Conservation (phyloP, 805 yeast genomes). For the Kuraishia ogatae region DNA sequence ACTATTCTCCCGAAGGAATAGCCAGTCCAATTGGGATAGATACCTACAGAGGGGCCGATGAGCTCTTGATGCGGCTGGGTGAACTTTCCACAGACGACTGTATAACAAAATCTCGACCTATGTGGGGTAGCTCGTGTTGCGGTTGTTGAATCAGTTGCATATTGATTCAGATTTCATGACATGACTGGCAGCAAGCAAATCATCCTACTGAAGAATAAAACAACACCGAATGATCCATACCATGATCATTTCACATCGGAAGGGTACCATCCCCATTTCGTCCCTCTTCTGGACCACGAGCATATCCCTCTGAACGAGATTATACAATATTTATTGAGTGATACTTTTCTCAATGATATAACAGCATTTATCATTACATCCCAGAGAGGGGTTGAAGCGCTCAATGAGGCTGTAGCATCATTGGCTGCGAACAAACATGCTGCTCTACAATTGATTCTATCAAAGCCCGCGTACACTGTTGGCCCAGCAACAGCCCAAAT, state of each 20-base stretch:
- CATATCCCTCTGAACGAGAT: conserved; percentile 41
- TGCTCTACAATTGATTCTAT: conserved; percentile 21
- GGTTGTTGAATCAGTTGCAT: too few relatives aligned
- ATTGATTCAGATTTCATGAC: not conserved
- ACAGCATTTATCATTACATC: conserved; percentile 71
- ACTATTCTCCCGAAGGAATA: too few relatives aligned
- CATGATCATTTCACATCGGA: conserved; percentile 28
- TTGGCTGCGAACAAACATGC: conserved; percentile 8
- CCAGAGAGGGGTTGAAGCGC: conserved; percentile 84
- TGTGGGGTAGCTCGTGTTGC: too few relatives aligned
- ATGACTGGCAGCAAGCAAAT: conserved; percentile 16
- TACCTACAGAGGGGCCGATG: not conserved
- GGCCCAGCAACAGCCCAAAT: conserved; percentile 81
- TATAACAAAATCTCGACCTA: too few relatives aligned
- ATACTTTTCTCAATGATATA: conserved; percentile 28
- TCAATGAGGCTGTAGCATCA: conserved; percentile 27
- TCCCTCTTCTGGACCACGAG: conserved; percentile 68
- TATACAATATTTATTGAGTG: conserved; percentile 31
- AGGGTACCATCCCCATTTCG: conserved; percentile 40
- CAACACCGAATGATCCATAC: conserved; percentile 64
- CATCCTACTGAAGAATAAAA: conserved; percentile 61
- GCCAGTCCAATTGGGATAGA: not conserved
- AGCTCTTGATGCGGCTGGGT: not conserved
- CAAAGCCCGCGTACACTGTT: conserved; percentile 68
- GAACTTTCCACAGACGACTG: not conserved